Evolutionary conservation across 1,139 yeast genomes (phyloP), one percentile per base, ranked within the genome.

Genomic region (Suhomyces ambrosiae): DNA sequence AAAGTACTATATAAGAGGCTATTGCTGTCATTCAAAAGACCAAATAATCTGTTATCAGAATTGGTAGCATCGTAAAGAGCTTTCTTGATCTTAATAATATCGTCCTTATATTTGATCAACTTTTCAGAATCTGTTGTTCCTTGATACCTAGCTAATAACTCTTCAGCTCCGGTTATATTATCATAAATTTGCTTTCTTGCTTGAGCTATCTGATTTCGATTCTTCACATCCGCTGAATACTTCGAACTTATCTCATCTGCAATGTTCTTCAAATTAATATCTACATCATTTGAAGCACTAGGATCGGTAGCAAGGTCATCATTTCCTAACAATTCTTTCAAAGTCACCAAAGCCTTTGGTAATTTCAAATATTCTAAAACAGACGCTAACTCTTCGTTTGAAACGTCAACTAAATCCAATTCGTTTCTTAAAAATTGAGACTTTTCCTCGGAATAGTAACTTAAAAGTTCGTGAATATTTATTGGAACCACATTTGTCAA

Each of bases 391-490:
- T 89, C 95, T 56, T 87, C 86, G 46, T 88, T 80, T 0, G 96
- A 86, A 10, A 88, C 76, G 40, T 86, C 92, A 19, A 81, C 77
- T 46, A 76, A 74, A 45, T 89, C 97, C 33, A 82, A 72, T 53
- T 87, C 92, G 37, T 70, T 73, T 49, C 98, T 74, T 37, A 89
- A 63, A 35, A 87, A 63, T 45, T 79, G 81, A 0, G 96, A 90
- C 60, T 88, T 86, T 56, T 86, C 90, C 56, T 92, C 98, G 0
- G 96, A 86, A 58, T 92, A 92, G 47, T 80, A 71, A 49, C 96
- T 87, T 40, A 87, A 76, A 51, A 86, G 80, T 56, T 90, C 96
- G 56, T 89, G 96, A 23, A 90, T 87, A 30, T 82, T 79, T 52
- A 89, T 70, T 2, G 98, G 97, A 7, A 92, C 82, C 17, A 92